A percentile compares a stretch with the other conserved stretches of the same genome.
Conservation (phyloP, 2,329 filamentous ascomycete genomes). For the Rutstroemia sp. region DNA sequence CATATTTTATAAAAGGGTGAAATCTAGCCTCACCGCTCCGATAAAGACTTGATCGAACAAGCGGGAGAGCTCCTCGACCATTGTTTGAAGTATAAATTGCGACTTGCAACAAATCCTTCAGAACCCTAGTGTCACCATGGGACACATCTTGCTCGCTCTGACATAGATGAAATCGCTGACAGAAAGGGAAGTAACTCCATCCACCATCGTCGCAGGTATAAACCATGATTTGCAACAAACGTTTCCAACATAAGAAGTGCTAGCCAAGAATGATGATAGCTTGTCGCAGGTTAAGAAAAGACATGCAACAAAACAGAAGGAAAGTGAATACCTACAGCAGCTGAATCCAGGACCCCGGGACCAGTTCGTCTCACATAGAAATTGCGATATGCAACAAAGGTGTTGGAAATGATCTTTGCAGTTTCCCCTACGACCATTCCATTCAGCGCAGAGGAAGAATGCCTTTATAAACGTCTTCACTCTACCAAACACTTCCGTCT, state of each 20-base stretch:
- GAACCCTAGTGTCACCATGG: not conserved
- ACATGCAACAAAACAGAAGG: not conserved
- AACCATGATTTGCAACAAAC: not conserved
- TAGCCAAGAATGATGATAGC: not conserved
- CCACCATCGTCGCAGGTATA: not conserved
- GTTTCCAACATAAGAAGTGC: not conserved
- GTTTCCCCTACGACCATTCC: not conserved
- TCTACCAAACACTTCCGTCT: slow-evolving; percentile 1
- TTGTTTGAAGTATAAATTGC: too few species aligned
- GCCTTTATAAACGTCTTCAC: not conserved
- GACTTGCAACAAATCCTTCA: too few species aligned
- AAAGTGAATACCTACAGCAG: not conserved
- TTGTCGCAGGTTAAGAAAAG: not conserved
- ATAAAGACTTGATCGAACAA: too few species aligned
- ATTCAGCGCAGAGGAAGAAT: not conserved
- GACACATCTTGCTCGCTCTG: not conserved
- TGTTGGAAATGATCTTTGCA: not conserved
- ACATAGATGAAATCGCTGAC: not conserved
- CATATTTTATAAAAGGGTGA: too few species aligned
- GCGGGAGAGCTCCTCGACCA: too few species aligned
- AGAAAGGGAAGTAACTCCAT: not conserved
- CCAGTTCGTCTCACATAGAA: not conserved
- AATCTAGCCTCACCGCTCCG: too few species aligned
- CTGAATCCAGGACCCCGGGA: not conserved
- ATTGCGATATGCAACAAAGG: not conserved